Base-by-base conservation (phyloP, 129 eudicot species). In the Pittosporum tobira region DNA sequence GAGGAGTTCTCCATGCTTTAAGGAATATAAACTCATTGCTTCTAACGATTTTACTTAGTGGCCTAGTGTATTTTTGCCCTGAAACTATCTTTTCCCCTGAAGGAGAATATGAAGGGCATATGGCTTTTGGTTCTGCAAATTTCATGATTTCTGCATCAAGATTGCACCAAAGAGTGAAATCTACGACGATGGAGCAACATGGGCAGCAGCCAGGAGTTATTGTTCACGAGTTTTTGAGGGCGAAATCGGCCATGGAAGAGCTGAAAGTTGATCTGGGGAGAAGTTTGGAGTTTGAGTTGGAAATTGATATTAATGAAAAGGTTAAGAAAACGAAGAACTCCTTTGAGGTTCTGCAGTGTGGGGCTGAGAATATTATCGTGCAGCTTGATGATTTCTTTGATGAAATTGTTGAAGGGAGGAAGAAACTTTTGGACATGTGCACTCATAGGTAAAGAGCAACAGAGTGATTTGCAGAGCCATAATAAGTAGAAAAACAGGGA, bases 391-490 rank as follows among this genome's bases (percentile, higher is more conserved):
- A 85, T 40, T 73, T 85, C 65, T 84, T 84, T 73, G 94, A 85
- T 78, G 88, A 85, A 65, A 81, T 85, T n/a, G 86, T 85, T 64
- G 88, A 85, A 70, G 81, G 88, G 27, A 81, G 94, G 76, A 85
- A 81, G 69, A 81, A 75, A 74, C 74, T 85, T 65, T 64, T 73
- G 59, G 79, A 85, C 55, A 70, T 85, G 76, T 85, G 80, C 62
- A 64, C 66, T 21, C 76, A 81, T 61, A 70, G 86, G 80, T 63
- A 75, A 51, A 15, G 21, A 30, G 8, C n/a, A 40, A 48, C 19
- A 15, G n/a, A 37, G 42, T 49, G 20, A 42, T 36, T n/a, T 58
- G 55, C 59, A 72, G 46, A 51, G 55, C 42, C 30, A 49, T 50
- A 51, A 51, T 3, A 11, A 31, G 42, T 40, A 40, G 46, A 31